phyloP scores from a whole-genome alignment of 352 stramenopile species.

The Pythium aquatile region DNA sequence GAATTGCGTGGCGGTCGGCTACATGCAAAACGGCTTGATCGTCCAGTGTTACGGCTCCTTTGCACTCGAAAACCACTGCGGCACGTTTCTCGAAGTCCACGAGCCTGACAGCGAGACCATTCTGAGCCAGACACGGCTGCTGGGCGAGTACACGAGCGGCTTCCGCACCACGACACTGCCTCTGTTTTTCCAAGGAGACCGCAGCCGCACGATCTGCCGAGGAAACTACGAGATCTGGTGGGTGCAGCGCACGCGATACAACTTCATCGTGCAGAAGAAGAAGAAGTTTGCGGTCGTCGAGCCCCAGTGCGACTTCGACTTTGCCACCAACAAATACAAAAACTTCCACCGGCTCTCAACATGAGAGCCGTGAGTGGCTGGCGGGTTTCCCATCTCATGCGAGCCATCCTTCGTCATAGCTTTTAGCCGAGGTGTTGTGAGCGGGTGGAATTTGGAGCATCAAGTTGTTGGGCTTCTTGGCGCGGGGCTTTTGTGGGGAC shows the following conservation, averaged over 20 bases:
- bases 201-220: conserved; percentile 56
- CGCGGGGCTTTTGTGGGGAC: conserved; percentile 6
- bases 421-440: neutral
- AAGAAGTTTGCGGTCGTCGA: conserved; percentile 65
- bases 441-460: conserved; percentile 8
- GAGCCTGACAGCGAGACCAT: conserved; percentile 61
- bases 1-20: conserved; percentile 73
- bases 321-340: conserved; percentile 76
- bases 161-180: conserved; percentile 77
- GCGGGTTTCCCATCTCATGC: neutral
- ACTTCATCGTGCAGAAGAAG: conserved; percentile 81
- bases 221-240: conserved; percentile 87
- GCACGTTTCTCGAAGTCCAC: conserved; percentile 85
- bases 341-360: conserved; percentile 45
- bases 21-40: conserved; percentile 82
- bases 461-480: conserved; percentile 17
- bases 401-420: conserved; percentile 43
- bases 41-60: conserved; percentile 66
- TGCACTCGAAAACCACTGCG: conserved; percentile 74
- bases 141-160: conserved; percentile 67
- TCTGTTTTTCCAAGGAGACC: conserved; percentile 68
- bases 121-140: conserved; percentile 64
- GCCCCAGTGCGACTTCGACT: conserved; percentile 79
- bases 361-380: neutral
- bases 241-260: conserved; percentile 79